A percentile compares a stretch with the other conserved stretches of the same genome.
phyloP scores from a whole-genome alignment of 1,284 basidiomycete species.

The Ganoderma resinaceum region DNA sequence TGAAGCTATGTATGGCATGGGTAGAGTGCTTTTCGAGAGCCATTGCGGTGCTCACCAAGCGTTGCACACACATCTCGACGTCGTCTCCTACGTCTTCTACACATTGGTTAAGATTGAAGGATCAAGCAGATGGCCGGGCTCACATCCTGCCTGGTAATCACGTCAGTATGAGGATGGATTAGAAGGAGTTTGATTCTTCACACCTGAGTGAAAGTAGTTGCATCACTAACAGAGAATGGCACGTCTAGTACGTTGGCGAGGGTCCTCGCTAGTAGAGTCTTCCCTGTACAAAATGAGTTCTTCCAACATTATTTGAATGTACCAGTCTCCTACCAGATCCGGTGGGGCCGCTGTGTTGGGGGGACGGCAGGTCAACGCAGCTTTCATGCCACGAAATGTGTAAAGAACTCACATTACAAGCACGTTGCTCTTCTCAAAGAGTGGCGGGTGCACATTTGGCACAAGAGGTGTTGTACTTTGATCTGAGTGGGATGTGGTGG shows the following conservation, averaged over 20 bases:
- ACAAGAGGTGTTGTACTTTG: slow-evolving; percentile 46
- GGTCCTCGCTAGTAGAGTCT: slow-evolving; percentile 87
- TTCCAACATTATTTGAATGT: not conserved
- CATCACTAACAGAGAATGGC: slow-evolving; percentile 89
- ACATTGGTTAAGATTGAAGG: not conserved
- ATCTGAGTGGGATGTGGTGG: slow-evolving; percentile 60
- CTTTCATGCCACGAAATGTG: not conserved
- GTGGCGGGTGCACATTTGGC: slow-evolving; percentile 52
- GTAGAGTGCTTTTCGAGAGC: not conserved
- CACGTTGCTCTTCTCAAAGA: slow-evolving; percentile 95
- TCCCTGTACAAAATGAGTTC: slow-evolving; percentile 55
- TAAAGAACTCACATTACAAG: slow-evolving; percentile 73
- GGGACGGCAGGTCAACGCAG: slow-evolving; percentile 17
- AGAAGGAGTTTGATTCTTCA: slow-evolving; percentile 17
- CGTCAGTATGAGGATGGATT: not conserved
- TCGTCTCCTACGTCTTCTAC: slow-evolving; percentile 90
- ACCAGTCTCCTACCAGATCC: slow-evolving; percentile 66
- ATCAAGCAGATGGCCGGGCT: slow-evolving; percentile 41
- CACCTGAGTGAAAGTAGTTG: slow-evolving; percentile 85
- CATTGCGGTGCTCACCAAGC: slow-evolving; percentile 58
- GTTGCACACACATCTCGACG: slow-evolving; percentile 88
- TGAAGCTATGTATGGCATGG: slow-evolving; percentile 60
- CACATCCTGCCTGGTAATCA: slow-evolving; percentile 73
- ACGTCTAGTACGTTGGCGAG: slow-evolving; percentile 89
- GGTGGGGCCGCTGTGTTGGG: slow-evolving; percentile 70